These are phyloP conservation scores for Eucalyptus erythrocorys DNA, from an alignment of 345 rosid genomes.

Conservation along the genomic window DNA sequence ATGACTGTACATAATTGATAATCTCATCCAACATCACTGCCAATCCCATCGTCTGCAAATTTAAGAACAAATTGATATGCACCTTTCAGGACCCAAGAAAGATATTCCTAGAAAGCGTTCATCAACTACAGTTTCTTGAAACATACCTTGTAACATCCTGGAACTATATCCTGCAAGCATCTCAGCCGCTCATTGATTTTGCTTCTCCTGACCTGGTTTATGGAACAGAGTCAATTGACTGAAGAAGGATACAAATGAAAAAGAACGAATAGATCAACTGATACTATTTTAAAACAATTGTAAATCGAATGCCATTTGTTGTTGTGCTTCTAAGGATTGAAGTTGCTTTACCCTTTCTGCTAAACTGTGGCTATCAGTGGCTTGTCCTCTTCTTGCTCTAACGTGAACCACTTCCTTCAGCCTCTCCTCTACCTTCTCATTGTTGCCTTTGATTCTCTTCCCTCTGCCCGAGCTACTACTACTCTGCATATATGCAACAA, in stretches of 20 bases:
- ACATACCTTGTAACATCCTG: slow-evolving; percentile 41
- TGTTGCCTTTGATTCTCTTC: slow-evolving; percentile 12
- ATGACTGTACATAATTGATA: slow-evolving; percentile 53
- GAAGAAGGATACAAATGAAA: neutral
- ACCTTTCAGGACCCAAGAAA: neutral
- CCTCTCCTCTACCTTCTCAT: slow-evolving; percentile 9
- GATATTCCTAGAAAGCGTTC: neutral
- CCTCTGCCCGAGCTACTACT: slow-evolving; percentile 10
- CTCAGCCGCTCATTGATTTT: slow-evolving; percentile 38
- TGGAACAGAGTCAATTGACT: neutral
- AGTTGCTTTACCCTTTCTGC: slow-evolving; percentile 37
- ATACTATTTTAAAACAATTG: neutral
- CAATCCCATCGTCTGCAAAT: slow-evolving; percentile 57
- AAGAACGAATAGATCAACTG: neutral
- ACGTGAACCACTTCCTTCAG: slow-evolving; percentile 39
- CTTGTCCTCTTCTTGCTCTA: slow-evolving; percentile 50
- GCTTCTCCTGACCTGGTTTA: slow-evolving; percentile 33
- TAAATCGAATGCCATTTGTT: neutral
- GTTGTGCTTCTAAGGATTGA: neutral
- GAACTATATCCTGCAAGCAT: slow-evolving; percentile 40
- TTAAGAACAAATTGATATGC: neutral
- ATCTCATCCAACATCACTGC: slow-evolving; percentile 61
- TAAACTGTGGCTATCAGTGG: slow-evolving; percentile 49
- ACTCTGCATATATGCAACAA: slow-evolving; percentile 2
- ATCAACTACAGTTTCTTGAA: neutral